phyloP scores from a whole-genome alignment of 2,329 filamentous ascomycete species.

The Helotiales sp. region DNA sequence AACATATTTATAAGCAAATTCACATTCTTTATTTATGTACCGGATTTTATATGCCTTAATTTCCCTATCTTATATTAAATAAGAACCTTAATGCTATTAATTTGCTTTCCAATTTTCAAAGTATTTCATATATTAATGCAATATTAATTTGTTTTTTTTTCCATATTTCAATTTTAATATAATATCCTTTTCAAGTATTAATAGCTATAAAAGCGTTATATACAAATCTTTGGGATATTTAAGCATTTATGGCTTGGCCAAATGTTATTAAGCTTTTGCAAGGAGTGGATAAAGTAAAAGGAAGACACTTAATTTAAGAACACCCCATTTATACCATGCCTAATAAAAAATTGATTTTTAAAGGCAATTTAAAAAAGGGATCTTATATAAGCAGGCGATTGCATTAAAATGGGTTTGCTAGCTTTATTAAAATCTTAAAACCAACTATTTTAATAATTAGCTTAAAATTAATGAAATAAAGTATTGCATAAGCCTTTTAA shows the following conservation, averaged over 20 bases:
- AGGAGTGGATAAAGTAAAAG: constrained; percentile 26
- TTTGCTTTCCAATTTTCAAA: constrained; percentile 12
- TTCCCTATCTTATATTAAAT: not conserved
- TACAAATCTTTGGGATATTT: constrained; percentile 5
- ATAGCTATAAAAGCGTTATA: constrained; percentile 14
- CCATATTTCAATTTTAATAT: constrained; percentile 18
- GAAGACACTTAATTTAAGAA: constrained; percentile 21
- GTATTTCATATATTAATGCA: constrained; percentile 18
- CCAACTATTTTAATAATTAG: not conserved
- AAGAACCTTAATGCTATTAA: not conserved
- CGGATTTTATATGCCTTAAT: not conserved
- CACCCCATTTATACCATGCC: constrained; percentile 1
- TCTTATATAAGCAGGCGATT: not conserved
- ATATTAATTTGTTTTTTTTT: constrained; percentile 17
- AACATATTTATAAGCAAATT: not conserved
- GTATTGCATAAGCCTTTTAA: not conserved
- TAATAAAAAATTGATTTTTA: not conserved
- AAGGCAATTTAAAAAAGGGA: not conserved
- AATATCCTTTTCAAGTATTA: constrained; percentile 11
- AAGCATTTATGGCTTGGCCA: not conserved
- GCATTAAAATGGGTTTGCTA: not conserved
- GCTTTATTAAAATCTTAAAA: not conserved
- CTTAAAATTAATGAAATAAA: not conserved
- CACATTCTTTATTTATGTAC: not conserved
- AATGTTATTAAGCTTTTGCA: constrained; percentile 18